Evolutionary conservation across 768 basidiomycete species (phyloP).

Genomic region (Leccinum pellstonianum): DNA sequence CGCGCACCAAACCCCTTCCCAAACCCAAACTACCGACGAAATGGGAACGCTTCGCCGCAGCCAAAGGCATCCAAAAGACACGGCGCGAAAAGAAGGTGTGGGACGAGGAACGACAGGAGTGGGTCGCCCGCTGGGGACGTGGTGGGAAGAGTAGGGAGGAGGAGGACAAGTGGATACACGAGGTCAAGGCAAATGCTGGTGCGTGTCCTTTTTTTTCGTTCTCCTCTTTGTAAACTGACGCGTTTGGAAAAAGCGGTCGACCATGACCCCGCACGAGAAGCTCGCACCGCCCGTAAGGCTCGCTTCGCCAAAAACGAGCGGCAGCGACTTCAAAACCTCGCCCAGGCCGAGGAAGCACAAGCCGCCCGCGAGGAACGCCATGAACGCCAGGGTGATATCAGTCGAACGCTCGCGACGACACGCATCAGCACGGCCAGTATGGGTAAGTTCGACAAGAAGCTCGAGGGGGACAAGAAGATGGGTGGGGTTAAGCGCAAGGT

Average conservation of each 20-base stretch:
- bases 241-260: constrained; percentile 57
- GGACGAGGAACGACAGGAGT: constrained; percentile 94
- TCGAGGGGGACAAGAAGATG: constrained; percentile 90
- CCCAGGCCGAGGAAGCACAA: constrained; percentile 46
- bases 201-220: constrained; percentile 26
- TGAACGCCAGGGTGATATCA: constrained; percentile 70
- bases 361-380: constrained; percentile 32
- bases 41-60: constrained; percentile 94
- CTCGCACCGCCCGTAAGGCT: constrained; percentile 76
- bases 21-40: constrained; percentile 92
- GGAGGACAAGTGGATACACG: constrained; percentile 89
- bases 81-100: constrained; percentile 75
- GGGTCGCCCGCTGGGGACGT: constrained; percentile 89
- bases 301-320: constrained; percentile 83
- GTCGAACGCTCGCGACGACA: constrained; percentile 71
- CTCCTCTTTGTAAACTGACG: background rate
- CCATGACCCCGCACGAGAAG: constrained; percentile 73
- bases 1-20: constrained; percentile 89
- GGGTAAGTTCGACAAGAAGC: constrained; percentile 88
- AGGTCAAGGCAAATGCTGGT: constrained; percentile 88
- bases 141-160: constrained; percentile 84
- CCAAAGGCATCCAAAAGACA: constrained; percentile 88
- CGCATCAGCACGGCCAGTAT: constrained; percentile 90
- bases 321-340: constrained; percentile 70
- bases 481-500: constrained; percentile 94